Conservation (phyloP, 1,284 basidiomycete genomes). For the Coriolopsis trogii region DNA sequence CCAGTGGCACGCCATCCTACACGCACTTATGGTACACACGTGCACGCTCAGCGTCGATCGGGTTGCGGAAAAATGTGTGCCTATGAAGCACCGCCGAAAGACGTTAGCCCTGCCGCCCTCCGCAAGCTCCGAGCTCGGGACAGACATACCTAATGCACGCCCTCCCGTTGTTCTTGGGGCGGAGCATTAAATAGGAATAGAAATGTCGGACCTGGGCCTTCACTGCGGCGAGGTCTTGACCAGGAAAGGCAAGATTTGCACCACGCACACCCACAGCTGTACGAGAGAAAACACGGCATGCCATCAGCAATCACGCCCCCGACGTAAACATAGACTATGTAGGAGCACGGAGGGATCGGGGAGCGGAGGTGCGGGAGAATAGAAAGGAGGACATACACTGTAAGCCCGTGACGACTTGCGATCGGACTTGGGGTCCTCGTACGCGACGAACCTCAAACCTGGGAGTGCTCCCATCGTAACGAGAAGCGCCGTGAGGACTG, state of each 20-base stretch:
- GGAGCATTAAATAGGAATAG: no score
- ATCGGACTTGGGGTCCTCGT: background rate
- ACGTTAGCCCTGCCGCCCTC: no score
- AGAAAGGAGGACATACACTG: conserved; percentile 7
- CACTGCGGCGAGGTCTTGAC: no score
- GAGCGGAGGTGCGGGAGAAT: background rate
- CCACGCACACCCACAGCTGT: conserved; percentile 16
- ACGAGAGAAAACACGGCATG: background rate
- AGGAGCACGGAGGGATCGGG: background rate
- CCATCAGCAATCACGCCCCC: background rate
- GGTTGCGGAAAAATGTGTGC: no score
- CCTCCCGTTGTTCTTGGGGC: no score
- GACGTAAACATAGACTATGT: background rate
- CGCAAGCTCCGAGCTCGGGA: no score
- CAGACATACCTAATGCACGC: no score
- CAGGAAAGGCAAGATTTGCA: conserved; percentile 13
- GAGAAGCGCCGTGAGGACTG: background rate
- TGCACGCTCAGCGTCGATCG: no score
- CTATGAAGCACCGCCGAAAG: no score
- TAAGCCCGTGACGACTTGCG: conserved; percentile 10
- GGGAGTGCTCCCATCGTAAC: background rate
- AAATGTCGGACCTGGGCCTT: no score
- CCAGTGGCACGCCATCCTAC: no score
- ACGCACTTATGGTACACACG: no score
- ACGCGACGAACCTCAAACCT: conserved; percentile 4